phyloP scores from a whole-genome alignment of 305 asterid species.

The Fraxinus paxiana region DNA sequence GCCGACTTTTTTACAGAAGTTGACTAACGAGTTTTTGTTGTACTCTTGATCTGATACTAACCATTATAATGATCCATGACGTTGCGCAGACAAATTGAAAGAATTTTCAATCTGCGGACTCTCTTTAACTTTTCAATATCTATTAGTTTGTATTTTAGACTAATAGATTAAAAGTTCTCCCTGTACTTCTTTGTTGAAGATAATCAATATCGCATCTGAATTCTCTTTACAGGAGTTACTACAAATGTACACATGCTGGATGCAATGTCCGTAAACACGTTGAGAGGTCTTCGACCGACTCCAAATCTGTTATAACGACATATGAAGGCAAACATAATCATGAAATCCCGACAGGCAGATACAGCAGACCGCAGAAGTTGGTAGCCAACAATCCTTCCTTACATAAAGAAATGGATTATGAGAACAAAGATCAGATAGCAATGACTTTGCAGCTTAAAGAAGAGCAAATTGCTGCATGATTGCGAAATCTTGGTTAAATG shows the following conservation, averaged over 20 bases:
- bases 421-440: slow-evolving; percentile 34
- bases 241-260: slow-evolving; percentile 76
- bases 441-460: slow-evolving; percentile 53
- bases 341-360: slow-evolving; percentile 61
- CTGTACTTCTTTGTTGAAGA: neutral
- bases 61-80: neutral
- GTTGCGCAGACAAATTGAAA: neutral
- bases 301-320: slow-evolving; percentile 76
- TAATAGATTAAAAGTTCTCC: neutral
- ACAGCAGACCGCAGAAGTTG: slow-evolving; percentile 35
- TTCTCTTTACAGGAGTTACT: slow-evolving; percentile 67
- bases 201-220: neutral
- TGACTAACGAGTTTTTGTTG: neutral
- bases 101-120: neutral
- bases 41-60: neutral
- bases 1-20: neutral
- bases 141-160: neutral
- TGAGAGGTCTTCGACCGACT: slow-evolving; percentile 80
- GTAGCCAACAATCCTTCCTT: slow-evolving; percentile 32
- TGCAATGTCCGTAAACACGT: slow-evolving; percentile 95
- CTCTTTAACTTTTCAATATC: neutral
- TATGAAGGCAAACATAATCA: slow-evolving; percentile 90
- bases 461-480: slow-evolving; percentile 48
- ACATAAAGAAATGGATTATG: slow-evolving; percentile 37
- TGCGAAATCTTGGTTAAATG: neutral